Conservation (phyloP, 805 yeast species). For the Teunomyces cretensis region DNA sequence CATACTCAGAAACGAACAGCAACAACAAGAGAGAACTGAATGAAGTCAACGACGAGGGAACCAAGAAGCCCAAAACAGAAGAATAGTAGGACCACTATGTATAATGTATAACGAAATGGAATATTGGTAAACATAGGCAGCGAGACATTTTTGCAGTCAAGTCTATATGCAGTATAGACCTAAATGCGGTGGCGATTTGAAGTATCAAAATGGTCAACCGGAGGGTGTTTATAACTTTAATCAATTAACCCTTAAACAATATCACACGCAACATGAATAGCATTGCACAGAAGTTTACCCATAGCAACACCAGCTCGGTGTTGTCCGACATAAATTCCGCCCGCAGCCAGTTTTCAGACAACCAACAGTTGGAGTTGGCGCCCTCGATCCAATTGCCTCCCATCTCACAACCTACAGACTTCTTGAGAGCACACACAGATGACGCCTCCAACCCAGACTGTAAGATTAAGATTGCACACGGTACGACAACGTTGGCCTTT, state of each 20-base stretch:
- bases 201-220: background rate
- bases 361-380: conserved; percentile 38
- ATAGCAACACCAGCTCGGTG: conserved; percentile 26
- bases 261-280: conserved; percentile 29
- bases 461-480: conserved; percentile 95
- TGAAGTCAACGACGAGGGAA: conserved; percentile 6
- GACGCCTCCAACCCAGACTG: conserved; percentile 91
- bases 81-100: background rate
- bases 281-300: conserved; percentile 38
- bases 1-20: background rate
- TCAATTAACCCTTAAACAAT: too few relatives aligned
- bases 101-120: background rate
- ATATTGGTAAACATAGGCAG: too few relatives aligned
- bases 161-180: background rate
- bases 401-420: conserved; percentile 84
- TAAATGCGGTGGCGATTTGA: conserved; percentile 5
- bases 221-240: background rate
- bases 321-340: conserved; percentile 30
- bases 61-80: conserved; percentile 2
- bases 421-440: conserved; percentile 96
- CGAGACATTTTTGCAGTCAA: too few relatives aligned
- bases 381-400: conserved; percentile 78
- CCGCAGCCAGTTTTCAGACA: conserved; percentile 17
- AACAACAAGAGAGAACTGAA: conserved; percentile 7
- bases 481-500: conserved; percentile 97